These are phyloP conservation scores for Reticulascus tulasneorum DNA, from an alignment of 2,329 filamentous ascomycete species.

Conservation along the genomic window DNA sequence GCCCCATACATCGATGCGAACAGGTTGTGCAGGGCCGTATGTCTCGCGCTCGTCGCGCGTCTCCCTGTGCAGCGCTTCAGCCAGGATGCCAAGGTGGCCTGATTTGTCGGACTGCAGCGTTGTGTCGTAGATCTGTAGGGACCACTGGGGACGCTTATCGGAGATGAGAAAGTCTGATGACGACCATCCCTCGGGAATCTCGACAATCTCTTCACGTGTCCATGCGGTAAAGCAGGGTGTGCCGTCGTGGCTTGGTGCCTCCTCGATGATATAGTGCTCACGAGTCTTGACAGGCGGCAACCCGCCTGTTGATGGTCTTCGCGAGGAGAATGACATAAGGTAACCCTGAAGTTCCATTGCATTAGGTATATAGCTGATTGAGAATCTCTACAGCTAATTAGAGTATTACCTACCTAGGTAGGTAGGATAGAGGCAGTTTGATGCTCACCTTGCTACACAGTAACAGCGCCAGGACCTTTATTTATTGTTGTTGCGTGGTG, in stretches of 20 bases:
- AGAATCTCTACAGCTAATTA: too few relatives aligned
- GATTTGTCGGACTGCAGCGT: background rate
- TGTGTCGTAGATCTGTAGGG: conserved; percentile 8
- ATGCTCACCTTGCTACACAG: too few relatives aligned
- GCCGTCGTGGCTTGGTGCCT: background rate
- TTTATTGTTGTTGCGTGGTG: too few relatives aligned
- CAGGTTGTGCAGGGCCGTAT: background rate
- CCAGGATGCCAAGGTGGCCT: conserved; percentile 1
- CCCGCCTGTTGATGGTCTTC: background rate
- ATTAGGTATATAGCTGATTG: too few relatives aligned
- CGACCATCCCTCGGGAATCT: background rate
- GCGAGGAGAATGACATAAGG: too few relatives aligned
- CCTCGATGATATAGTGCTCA: background rate
- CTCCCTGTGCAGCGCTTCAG: background rate
- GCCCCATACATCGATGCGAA: conserved; percentile 5
- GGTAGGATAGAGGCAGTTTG: too few relatives aligned
- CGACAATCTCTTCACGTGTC: background rate
- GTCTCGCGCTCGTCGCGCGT: background rate
- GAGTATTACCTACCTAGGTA: too few relatives aligned
- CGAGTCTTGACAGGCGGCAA: background rate
- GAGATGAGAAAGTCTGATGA: background rate
- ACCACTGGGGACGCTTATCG: conserved; percentile 1
- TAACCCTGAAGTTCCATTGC: too few relatives aligned
- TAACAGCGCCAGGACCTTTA: too few relatives aligned
- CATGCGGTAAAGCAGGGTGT: conserved; percentile 7